Evolutionary conservation across 176 grass and related monocot genomes (phyloP).

Genomic region (Cenchrus fungigraminus): DNA sequence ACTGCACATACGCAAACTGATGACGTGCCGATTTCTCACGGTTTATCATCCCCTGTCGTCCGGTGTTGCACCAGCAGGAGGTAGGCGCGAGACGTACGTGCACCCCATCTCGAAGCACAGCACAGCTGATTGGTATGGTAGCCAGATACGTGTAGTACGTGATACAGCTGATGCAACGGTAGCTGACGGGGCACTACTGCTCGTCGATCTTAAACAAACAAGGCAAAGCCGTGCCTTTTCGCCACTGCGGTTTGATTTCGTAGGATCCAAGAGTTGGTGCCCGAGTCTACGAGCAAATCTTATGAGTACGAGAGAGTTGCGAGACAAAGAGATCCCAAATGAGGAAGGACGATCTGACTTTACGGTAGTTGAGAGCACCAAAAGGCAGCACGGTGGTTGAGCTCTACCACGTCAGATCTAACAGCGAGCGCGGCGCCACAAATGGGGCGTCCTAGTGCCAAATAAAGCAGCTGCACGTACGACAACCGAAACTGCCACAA

Average conservation of each 20-base stretch:
- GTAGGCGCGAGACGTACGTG: slow-evolving; percentile 14
- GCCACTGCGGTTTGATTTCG: slow-evolving; percentile 1
- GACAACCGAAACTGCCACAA: slow-evolving; percentile 24
- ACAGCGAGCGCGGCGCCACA: not conserved
- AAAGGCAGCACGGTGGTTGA: slow-evolving; percentile 5
- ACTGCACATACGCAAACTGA: no score
- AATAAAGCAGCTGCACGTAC: slow-evolving; percentile 33
- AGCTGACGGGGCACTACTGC: not conserved
- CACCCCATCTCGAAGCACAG: not conserved
- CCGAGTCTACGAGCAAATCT: slow-evolving; percentile 51
- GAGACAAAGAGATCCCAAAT: slow-evolving; percentile 33
- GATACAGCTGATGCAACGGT: not conserved
- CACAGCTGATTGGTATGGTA: not conserved
- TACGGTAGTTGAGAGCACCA: slow-evolving; percentile 11
- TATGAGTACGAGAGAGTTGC: not conserved
- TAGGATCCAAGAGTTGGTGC: slow-evolving; percentile 47
- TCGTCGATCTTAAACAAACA: not conserved
- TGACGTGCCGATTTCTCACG: no score
- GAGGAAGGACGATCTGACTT: slow-evolving; percentile 43
- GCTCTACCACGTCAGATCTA: slow-evolving; percentile 26
- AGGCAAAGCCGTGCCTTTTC: not conserved
- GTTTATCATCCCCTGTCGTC: not conserved
- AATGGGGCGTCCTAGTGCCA: slow-evolving; percentile 1
- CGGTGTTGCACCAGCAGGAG: not conserved
- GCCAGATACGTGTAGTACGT: not conserved